Percentiles rank a stretch among this genome's conserved stretches.
Conservation (phyloP, 2,329 filamentous ascomycete species). For the Amesomyces nigricolor region DNA sequence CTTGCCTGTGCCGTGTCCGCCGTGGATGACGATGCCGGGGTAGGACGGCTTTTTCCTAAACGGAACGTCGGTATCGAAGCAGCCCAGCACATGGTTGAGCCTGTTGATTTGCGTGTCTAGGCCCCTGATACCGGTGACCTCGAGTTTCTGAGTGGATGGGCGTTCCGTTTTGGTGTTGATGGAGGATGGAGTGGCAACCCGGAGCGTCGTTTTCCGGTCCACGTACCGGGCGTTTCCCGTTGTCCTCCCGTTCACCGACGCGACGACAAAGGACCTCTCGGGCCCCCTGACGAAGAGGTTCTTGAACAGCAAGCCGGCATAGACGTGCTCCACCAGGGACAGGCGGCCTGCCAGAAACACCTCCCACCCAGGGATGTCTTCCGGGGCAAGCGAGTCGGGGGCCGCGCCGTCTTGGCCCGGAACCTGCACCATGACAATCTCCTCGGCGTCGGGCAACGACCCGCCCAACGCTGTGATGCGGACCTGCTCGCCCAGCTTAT, state of each 20-base stretch:
- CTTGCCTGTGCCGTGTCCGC: conserved; percentile 81
- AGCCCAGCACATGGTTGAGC: conserved; percentile 61
- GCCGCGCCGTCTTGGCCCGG: conserved; percentile 35
- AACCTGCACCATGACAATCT: conserved; percentile 57
- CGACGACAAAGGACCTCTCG: conserved; percentile 55
- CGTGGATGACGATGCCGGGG: conserved; percentile 67
- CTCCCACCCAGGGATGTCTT: conserved; percentile 35
- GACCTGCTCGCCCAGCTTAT: conserved; percentile 64
- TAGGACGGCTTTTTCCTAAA: conserved; percentile 22
- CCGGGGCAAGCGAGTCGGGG: conserved; percentile 29
- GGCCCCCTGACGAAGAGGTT: conserved; percentile 50
- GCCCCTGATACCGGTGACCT: conserved; percentile 58
- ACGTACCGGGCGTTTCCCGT: conserved; percentile 38
- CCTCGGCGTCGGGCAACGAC: conserved; percentile 48
- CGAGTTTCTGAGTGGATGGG: conserved; percentile 33
- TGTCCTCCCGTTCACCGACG: conserved; percentile 49
- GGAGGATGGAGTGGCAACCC: conserved; percentile 27
- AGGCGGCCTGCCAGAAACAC: conserved; percentile 30
- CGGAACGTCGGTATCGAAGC: conserved; percentile 43
- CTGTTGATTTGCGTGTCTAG: conserved; percentile 56
- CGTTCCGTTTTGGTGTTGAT: conserved; percentile 10
- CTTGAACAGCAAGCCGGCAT: conserved; percentile 66
- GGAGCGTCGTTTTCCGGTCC: conserved; percentile 30
- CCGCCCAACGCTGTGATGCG: conserved; percentile 52
- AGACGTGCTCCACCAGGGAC: conserved; percentile 56